phyloP scores from a whole-genome alignment of 352 stramenopile species.

The Globisporangium okanoganense region DNA sequence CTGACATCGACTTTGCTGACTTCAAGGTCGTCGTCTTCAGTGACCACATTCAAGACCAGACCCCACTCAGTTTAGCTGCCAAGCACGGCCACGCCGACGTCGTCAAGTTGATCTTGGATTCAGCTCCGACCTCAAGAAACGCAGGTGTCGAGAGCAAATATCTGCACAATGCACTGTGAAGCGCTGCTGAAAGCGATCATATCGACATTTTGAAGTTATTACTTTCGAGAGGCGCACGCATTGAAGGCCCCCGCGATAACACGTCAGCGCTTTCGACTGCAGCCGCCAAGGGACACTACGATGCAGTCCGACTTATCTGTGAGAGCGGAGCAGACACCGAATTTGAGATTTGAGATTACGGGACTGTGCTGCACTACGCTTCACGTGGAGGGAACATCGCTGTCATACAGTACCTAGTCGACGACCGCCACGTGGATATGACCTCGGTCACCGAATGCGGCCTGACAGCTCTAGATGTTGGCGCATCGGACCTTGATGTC shows the following conservation, averaged over 20 bases:
- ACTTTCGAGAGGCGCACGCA: neutral
- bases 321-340: neutral
- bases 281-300: neutral
- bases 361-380: neutral
- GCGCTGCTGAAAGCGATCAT: neutral
- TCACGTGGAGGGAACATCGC: neutral
- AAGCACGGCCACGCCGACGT: neutral
- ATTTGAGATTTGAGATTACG: neutral
- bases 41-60: neutral
- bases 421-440: neutral
- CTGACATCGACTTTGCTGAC: neutral
- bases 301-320: neutral
- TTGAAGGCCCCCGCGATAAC: neutral
- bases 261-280: neutral
- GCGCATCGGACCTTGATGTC: neutral
- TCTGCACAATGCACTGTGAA: neutral
- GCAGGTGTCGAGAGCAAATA: neutral
- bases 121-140: neutral
- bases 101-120: neutral
- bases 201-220: neutral
- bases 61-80: neutral
- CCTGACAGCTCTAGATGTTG: neutral
- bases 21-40: neutral
- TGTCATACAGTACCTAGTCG: neutral
- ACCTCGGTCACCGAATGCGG: neutral